Conservation (phyloP, 306 rosid species). For the Cicer arietinum region DNA sequence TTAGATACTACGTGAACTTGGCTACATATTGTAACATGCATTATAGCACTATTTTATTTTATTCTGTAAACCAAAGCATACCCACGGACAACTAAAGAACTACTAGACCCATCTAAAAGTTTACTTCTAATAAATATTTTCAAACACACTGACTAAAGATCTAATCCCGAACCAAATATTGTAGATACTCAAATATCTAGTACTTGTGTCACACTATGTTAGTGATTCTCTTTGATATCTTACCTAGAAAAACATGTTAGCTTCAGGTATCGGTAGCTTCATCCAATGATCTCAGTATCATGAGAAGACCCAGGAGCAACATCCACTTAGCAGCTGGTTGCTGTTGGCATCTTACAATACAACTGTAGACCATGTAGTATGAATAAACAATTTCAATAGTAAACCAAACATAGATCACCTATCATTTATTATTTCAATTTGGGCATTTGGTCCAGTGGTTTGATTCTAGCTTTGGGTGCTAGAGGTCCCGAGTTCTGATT, state of each 20-base stretch:
- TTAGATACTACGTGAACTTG: background rate
- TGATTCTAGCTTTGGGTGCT: conserved; percentile 76
- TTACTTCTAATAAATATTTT: background rate
- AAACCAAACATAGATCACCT: background rate
- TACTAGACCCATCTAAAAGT: background rate
- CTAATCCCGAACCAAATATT: too few species aligned
- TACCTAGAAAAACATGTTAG: conserved; percentile 14
- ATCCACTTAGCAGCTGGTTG: background rate
- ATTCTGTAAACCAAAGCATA: background rate
- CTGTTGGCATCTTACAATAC: background rate
- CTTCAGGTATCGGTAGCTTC: conserved; percentile 15
- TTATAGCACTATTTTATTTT: too few species aligned
- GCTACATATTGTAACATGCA: too few species aligned
- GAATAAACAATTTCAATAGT: background rate
- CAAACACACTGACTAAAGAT: background rate
- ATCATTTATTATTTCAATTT: background rate
- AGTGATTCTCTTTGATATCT: conserved; percentile 8
- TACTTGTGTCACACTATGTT: background rate
- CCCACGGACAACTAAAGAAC: background rate
- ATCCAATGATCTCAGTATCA: conserved; percentile 6
- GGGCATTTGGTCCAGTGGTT: conserved; percentile 70
- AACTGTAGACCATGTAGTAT: background rate
- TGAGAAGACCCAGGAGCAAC: conserved; percentile 4
- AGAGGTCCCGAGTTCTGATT: conserved; percentile 61
- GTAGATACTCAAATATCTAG: background rate